Evolutionary conservation across 306 rosid genomes (phyloP).

Genomic region (Cicer cuneatum): DNA sequence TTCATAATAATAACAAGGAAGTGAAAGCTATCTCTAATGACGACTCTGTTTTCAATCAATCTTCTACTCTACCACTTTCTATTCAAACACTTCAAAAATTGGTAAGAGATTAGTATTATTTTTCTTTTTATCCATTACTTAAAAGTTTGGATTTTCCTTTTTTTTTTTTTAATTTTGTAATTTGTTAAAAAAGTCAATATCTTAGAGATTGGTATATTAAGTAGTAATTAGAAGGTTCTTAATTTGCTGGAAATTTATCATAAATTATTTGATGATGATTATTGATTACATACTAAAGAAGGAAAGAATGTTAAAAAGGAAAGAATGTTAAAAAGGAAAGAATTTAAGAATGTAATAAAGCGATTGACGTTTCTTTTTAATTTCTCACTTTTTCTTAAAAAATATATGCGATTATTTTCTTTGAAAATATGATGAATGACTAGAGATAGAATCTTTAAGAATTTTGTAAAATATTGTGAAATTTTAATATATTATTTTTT

Average conservation of each 20-base stretch:
- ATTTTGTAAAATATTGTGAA: constrained; percentile 5
- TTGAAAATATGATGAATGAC: neutral
- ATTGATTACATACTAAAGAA: neutral
- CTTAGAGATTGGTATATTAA: neutral
- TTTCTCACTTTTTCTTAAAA: neutral
- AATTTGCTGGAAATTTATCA: neutral
- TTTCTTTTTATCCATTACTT: neutral
- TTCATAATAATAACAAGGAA: constrained; percentile 25
- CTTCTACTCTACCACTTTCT: constrained; percentile 61
- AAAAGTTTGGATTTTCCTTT: neutral
- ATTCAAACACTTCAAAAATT: constrained; percentile 33
- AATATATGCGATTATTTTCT: neutral
- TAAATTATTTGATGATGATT: constrained; percentile 14
- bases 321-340: constrained; percentile 32
- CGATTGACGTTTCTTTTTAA: constrained; percentile 18
- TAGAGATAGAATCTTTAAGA: constrained; percentile 3
- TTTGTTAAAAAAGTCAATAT: neutral
- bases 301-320: constrained; percentile 23
- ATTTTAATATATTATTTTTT: neutral
- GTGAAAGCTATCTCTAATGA: constrained; percentile 63
- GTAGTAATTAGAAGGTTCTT: no score
- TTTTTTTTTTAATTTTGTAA: neutral
- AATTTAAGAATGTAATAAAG: constrained; percentile 21
- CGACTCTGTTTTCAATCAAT: constrained; percentile 51
- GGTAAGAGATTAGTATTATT: constrained; percentile 47